Conservation (phyloP, 176 grass and related monocot genomes). For the Hyparrhenia diplandra region DNA sequence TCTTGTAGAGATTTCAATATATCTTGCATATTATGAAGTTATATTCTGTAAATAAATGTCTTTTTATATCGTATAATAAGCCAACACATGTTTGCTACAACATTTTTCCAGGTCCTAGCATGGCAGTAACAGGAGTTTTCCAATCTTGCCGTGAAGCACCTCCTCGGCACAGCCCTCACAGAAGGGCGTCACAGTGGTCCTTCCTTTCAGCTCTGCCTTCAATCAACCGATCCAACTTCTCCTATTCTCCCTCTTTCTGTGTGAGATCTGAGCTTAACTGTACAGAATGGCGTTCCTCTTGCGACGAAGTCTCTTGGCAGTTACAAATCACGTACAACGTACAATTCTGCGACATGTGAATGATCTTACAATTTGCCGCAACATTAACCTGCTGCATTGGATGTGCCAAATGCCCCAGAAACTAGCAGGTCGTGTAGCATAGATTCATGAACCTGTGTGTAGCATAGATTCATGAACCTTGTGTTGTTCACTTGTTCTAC, state of each 20-base stretch:
- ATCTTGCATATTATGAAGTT: neutral
- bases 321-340: neutral
- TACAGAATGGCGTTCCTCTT: neutral
- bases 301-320: neutral
- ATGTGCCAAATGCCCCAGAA: neutral
- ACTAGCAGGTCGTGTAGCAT: neutral
- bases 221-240: neutral
- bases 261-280: neutral
- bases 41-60: neutral
- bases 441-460: neutral
- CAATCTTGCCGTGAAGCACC: neutral
- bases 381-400: neutral
- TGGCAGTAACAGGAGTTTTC: neutral
- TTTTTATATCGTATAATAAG: neutral
- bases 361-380: neutral
- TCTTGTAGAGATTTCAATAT: neutral
- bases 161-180: neutral
- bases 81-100: neutral
- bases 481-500: neutral
- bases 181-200: neutral
- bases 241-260: neutral
- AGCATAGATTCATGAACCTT: no score
- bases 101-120: slow-evolving; percentile 15
- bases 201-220: neutral
- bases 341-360: slow-evolving; percentile 1